Evolutionary conservation across 331 rosid species (phyloP).

Genomic region (Cydonia oblonga): DNA sequence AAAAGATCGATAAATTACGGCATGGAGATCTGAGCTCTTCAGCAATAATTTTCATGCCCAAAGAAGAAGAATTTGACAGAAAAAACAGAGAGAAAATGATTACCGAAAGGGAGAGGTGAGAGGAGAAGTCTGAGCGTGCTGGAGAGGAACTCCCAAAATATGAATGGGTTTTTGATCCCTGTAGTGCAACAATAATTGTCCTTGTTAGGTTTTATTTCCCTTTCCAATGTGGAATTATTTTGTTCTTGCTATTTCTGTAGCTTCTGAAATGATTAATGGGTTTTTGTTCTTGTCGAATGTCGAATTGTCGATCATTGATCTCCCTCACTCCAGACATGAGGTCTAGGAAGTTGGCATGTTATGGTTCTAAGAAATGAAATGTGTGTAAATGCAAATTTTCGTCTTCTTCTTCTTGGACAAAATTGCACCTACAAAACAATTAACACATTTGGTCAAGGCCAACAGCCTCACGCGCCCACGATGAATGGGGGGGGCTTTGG

Average conservation of each 20-base stretch:
- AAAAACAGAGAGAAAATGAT: not conserved
- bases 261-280: not conserved
- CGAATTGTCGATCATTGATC: no score
- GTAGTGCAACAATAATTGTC: not conserved
- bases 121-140: no score
- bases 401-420: no score
- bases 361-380: not conserved
- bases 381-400: not conserved
- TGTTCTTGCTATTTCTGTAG: not conserved
- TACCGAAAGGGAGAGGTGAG: no score
- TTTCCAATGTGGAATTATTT: slow-evolving; percentile 20
- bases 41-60: no score
- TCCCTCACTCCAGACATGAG: not conserved
- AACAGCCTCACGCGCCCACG: no score
- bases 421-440: no score
- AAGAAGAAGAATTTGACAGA: no score
- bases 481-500: no score
- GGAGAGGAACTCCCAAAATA: not conserved
- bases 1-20: no score
- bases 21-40: no score
- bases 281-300: not conserved
- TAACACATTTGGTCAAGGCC: no score
- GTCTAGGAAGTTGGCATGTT: slow-evolving; percentile 29
- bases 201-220: slow-evolving; percentile 40
- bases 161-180: not conserved